These are phyloP conservation scores for Blastomyces emzantsi DNA, from an alignment of 2,329 filamentous ascomycete genomes.

Conservation along the genomic window DNA sequence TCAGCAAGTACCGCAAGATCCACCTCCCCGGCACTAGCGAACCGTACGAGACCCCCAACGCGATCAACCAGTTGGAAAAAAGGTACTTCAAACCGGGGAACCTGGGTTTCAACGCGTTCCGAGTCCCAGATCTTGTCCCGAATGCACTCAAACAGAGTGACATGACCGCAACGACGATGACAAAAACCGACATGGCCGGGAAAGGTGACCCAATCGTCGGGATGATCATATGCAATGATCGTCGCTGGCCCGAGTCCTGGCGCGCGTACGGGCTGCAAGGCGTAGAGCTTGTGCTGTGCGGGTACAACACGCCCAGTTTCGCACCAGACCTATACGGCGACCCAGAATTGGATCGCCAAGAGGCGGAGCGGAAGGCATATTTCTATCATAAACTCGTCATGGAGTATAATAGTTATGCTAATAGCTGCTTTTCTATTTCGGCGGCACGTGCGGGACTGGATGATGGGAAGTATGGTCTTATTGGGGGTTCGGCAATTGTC, in stretches of 20 bases:
- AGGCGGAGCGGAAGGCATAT: conserved; percentile 1
- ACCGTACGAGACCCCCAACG: neutral
- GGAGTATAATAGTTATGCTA: conserved; percentile 1
- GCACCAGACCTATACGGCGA: neutral
- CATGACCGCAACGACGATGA: neutral
- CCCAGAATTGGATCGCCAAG: neutral
- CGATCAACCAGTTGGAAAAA: conserved; percentile 6
- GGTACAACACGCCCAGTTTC: conserved; percentile 2
- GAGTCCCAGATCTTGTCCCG: neutral
- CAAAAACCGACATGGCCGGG: neutral
- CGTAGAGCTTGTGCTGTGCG: conserved; percentile 1
- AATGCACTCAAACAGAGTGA: neutral
- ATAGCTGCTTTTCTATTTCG: conserved; percentile 3
- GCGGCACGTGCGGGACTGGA: neutral
- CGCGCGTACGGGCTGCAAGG: neutral
- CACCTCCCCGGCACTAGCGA: conserved; percentile 1
- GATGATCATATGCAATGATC: conserved; percentile 9
- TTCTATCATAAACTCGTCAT: conserved; percentile 8
- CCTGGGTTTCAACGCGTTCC: conserved; percentile 4
- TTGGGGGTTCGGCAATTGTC: conserved; percentile 4
- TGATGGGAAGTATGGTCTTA: conserved; percentile 3
- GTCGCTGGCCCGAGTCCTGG: conserved; percentile 4
- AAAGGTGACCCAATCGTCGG: conserved; percentile 2
- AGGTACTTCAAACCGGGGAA: conserved; percentile 1
- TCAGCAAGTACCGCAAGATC: conserved; percentile 8